phyloP scores from a whole-genome alignment of 805 yeast genomes.

The Blastobotrys mokoenaii region DNA sequence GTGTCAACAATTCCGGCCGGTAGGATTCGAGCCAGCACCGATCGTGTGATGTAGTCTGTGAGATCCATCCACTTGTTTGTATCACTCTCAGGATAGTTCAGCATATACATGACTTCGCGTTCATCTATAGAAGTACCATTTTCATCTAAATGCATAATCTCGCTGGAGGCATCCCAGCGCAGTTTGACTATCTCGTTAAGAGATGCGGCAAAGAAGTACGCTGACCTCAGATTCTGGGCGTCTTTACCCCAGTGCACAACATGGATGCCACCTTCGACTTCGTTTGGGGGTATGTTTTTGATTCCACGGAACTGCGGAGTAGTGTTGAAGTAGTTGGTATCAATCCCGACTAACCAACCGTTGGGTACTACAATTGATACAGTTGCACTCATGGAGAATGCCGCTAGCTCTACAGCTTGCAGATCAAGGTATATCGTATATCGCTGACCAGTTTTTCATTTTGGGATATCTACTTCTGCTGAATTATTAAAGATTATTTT shows the following conservation, averaged over 20 bases:
- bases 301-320: constrained; percentile 40
- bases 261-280: constrained; percentile 37
- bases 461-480: no score
- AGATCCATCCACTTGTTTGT: constrained; percentile 22
- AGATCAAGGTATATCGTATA: no score
- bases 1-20: constrained; percentile 35
- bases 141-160: constrained; percentile 24
- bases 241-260: constrained; percentile 43
- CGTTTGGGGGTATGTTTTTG: constrained; percentile 33
- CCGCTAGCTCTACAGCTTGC: no score
- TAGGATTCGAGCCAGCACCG: constrained; percentile 23
- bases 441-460: no score
- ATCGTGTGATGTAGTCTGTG: constrained; percentile 21
- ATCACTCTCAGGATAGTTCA: constrained; percentile 32
- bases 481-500: no score
- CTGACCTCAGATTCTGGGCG: constrained; percentile 33
- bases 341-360: constrained; percentile 39
- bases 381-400: no score
- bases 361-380: constrained; percentile 24
- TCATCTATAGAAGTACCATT: constrained; percentile 26
- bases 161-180: constrained; percentile 33
- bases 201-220: constrained; percentile 27
- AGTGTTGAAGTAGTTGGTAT: constrained; percentile 40
- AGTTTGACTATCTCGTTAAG: constrained; percentile 30
- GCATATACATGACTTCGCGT: constrained; percentile 31